Percentiles rank a stretch among this genome's conserved stretches.
phyloP scores from a whole-genome alignment of 768 basidiomycete species.

The Leccinum fibrillosum region DNA sequence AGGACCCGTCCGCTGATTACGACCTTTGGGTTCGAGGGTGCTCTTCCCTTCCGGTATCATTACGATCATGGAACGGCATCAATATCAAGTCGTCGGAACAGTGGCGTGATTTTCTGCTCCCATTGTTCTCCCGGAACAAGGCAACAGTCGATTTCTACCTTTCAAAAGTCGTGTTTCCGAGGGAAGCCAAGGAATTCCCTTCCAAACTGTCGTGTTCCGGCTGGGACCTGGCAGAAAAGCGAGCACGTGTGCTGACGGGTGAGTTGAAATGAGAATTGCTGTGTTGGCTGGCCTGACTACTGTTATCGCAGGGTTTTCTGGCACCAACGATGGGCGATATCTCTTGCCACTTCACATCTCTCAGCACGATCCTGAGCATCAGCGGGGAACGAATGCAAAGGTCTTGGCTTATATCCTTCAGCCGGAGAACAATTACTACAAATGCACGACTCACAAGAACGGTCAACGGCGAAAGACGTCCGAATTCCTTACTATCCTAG shows the following conservation, averaged over 20 bases:
- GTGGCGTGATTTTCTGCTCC: slow-evolving; percentile 22
- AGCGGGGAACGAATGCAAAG: slow-evolving; percentile 45
- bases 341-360: slow-evolving; percentile 33
- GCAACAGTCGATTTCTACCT: slow-evolving; percentile 37
- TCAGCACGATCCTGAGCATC: slow-evolving; percentile 28
- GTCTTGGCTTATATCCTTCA: slow-evolving; percentile 30
- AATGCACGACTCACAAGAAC: slow-evolving; percentile 3
- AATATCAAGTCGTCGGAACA: slow-evolving; percentile 31
- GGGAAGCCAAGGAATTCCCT: slow-evolving; percentile 35
- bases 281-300: not conserved
- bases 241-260: slow-evolving; percentile 13
- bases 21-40: slow-evolving; percentile 27
- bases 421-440: slow-evolving; percentile 19
- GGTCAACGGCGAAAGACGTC: slow-evolving; percentile 16
- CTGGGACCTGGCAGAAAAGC: slow-evolving; percentile 37
- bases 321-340: slow-evolving; percentile 40
- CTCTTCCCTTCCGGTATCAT: slow-evolving; percentile 15
- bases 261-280: not conserved
- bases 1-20: slow-evolving; percentile 33
- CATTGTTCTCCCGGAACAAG: slow-evolving; percentile 26
- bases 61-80: slow-evolving; percentile 17
- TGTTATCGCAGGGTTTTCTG: slow-evolving; percentile 34
- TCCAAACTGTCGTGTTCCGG: slow-evolving; percentile 32
- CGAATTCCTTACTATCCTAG: slow-evolving; percentile 29
- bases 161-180: slow-evolving; percentile 37